Percentiles rank a stretch among this genome's conserved stretches.
These are phyloP conservation scores for Zizania palustris DNA, from an alignment of 202 grass and related monocot genomes.

Conservation along the genomic window DNA sequence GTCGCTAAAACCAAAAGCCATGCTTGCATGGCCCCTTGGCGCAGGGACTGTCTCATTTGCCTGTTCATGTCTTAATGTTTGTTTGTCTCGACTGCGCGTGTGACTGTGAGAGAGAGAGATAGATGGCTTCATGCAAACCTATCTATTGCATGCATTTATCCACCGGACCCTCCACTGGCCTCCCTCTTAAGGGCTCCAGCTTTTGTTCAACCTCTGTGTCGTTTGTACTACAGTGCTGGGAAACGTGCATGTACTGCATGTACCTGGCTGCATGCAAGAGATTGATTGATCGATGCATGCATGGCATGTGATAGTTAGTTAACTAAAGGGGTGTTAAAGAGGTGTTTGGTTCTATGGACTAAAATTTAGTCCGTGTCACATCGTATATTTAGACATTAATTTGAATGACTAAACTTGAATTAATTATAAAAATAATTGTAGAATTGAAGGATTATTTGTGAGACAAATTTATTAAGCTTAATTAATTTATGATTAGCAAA, in stretches of 20 bases:
- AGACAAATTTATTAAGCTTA: too few species aligned
- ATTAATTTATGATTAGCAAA: too few species aligned
- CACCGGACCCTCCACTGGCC: constrained; percentile 38
- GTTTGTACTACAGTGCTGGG: constrained; percentile 39
- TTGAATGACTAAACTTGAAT: too few species aligned
- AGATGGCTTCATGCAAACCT: constrained; percentile 26
- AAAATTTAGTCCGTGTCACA: too few species aligned
- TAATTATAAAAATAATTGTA: too few species aligned
- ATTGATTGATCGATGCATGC: constrained; percentile 27
- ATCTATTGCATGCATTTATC: constrained; percentile 37
- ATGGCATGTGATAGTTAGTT: constrained; percentile 39
- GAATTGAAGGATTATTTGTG: too few species aligned
- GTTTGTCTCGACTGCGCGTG: constrained; percentile 41
- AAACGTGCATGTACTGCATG: constrained; percentile 41
- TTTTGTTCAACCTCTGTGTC: constrained; percentile 57
- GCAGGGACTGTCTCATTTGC: constrained; percentile 52
- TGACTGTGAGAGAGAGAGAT: not conserved
- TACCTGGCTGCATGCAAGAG: constrained; percentile 29
- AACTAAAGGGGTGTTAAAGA: too few species aligned
- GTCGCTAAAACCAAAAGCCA: constrained; percentile 41
- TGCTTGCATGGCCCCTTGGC: constrained; percentile 43
- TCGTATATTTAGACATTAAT: too few species aligned
- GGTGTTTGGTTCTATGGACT: too few species aligned
- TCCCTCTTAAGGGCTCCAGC: constrained; percentile 33
- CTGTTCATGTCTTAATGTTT: constrained; percentile 46